phyloP scores from a whole-genome alignment of 2,329 filamentous ascomycete genomes.

The Monilinia fructicola region DNA sequence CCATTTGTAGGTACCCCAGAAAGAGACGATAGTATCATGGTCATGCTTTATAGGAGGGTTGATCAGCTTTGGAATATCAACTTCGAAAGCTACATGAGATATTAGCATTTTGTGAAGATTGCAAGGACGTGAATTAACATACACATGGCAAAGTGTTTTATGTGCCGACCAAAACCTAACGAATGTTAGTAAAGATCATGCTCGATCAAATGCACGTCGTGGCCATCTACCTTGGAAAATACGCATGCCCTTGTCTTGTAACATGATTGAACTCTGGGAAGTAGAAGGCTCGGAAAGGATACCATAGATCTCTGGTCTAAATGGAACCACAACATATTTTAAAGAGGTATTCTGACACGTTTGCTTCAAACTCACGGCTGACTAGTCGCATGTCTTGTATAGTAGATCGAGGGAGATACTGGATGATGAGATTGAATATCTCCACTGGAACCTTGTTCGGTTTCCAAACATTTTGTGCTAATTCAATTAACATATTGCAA shows the following conservation, averaged over 20 bases:
- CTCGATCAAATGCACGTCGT: not conserved
- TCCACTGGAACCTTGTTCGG: slow-evolving; percentile 55
- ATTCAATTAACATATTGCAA: slow-evolving; percentile 10
- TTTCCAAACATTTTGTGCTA: slow-evolving; percentile 41
- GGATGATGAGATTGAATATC: slow-evolving; percentile 58
- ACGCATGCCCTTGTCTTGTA: slow-evolving; percentile 52
- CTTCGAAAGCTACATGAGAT: slow-evolving; percentile 52
- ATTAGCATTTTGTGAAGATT: slow-evolving; percentile 4
- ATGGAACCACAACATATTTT: slow-evolving; percentile 63
- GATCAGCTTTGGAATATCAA: slow-evolving; percentile 54
- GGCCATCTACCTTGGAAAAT: slow-evolving; percentile 53
- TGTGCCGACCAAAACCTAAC: slow-evolving; percentile 54
- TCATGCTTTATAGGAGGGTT: slow-evolving; percentile 56
- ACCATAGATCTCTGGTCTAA: slow-evolving; percentile 62
- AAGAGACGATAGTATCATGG: slow-evolving; percentile 55
- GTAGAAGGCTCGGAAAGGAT: slow-evolving; percentile 44
- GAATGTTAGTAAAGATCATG: slow-evolving; percentile 18
- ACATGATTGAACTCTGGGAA: slow-evolving; percentile 33
- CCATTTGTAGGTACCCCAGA: slow-evolving; percentile 67
- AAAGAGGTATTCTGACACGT: slow-evolving; percentile 59
- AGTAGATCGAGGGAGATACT: slow-evolving; percentile 56
- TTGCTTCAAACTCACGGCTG: slow-evolving; percentile 57
- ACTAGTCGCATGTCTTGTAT: slow-evolving; percentile 62
- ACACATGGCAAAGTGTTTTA: slow-evolving; percentile 62
- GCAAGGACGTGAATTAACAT: not conserved